Base-by-base conservation (phyloP, 768 basidiomycete genomes). In the Suillus tomentosus region DNA sequence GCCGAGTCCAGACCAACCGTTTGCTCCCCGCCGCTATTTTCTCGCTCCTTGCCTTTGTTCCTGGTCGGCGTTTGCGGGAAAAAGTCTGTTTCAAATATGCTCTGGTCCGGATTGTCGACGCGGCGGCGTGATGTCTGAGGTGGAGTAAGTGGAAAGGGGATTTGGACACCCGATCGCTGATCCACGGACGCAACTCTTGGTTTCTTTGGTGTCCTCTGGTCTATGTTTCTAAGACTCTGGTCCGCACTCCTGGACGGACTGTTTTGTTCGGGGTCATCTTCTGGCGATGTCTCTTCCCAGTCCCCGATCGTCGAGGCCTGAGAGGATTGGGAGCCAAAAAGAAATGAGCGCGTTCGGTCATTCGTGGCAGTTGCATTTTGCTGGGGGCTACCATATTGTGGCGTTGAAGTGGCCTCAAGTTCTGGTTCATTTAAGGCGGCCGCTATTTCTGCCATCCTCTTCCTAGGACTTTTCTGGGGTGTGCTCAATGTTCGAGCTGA, bases 31-130 rank as follows among this genome's bases (percentile, higher is more conserved):
- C 39, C 27, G 9, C 22, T 9, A 14, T 39, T 56, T 1, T 69
- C 71, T 19, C 71, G 66, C 61, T 64, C 65, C 51, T 76, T 75
- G 11, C 73, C 74, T 60, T 72, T 76, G 57, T 22, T 31, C 42
- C 65, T 64, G 10, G 73, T 74, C 3, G 70, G 73, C 24, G 68
- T 74, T 55, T 54, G 51, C 2, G 67, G 71, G 27, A 42, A 58
- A 19, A 31, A 31, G 31, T 58, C 40, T 42, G 57, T 17, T 42
- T 43, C 24, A 1, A 7, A 31, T 27, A 3, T 31, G 13, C 66
- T 63, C 3, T 63, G 65, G 40, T 48, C 62, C 1, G 50, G 27
- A 22, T 10, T 53, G 37, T 15, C 62, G 15, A 45, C 1, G 19
- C 7, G 19, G 5, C 69, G 69, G n/a, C 59, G 62, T 5, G n/a